Percentiles rank a stretch among this genome's conserved stretches.
These are phyloP conservation scores for Stagonosporopsis tanaceti DNA, from an alignment of 2,329 filamentous ascomycete species.

Conservation along the genomic window DNA sequence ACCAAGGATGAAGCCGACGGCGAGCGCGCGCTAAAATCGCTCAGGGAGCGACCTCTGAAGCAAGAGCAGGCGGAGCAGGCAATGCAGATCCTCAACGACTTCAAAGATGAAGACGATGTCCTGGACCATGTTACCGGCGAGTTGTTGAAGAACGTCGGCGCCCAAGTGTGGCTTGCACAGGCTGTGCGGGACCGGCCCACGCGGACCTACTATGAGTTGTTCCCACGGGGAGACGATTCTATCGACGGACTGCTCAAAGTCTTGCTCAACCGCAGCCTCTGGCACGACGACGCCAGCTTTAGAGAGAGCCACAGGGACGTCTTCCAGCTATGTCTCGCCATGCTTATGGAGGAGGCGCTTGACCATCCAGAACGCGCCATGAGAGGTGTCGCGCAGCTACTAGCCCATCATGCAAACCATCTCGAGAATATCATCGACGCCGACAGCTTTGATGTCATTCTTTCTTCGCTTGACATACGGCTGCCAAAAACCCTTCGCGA, in stretches of 20 bases:
- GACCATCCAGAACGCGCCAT: conserved; percentile 71
- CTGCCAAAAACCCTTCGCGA: conserved; percentile 76
- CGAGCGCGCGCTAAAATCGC: conserved; percentile 46
- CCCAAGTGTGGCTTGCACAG: conserved; percentile 51
- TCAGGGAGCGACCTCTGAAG: conserved; percentile 43
- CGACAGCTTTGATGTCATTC: conserved; percentile 82
- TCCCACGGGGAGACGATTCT: conserved; percentile 55
- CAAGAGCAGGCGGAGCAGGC: conserved; percentile 50
- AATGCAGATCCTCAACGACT: conserved; percentile 53
- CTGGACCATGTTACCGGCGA: conserved; percentile 52
- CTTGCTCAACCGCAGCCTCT: conserved; percentile 52
- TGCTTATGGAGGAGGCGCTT: conserved; percentile 88
- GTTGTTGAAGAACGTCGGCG: conserved; percentile 46
- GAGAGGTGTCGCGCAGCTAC: conserved; percentile 66
- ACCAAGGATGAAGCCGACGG: conserved; percentile 51
- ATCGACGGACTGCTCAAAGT: conserved; percentile 55
- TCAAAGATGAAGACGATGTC: conserved; percentile 52
- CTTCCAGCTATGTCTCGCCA: conserved; percentile 81
- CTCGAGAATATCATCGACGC: conserved; percentile 71
- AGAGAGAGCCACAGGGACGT: conserved; percentile 63
- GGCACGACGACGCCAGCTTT: conserved; percentile 54
- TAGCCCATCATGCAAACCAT: conserved; percentile 62
- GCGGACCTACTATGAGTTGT: conserved; percentile 54
- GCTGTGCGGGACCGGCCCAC: conserved; percentile 51
- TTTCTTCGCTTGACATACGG: conserved; percentile 87